Evolutionary conservation across 2,329 filamentous ascomycete genomes (phyloP).

Genomic region (Pseudogymnoascus pannorum): DNA sequence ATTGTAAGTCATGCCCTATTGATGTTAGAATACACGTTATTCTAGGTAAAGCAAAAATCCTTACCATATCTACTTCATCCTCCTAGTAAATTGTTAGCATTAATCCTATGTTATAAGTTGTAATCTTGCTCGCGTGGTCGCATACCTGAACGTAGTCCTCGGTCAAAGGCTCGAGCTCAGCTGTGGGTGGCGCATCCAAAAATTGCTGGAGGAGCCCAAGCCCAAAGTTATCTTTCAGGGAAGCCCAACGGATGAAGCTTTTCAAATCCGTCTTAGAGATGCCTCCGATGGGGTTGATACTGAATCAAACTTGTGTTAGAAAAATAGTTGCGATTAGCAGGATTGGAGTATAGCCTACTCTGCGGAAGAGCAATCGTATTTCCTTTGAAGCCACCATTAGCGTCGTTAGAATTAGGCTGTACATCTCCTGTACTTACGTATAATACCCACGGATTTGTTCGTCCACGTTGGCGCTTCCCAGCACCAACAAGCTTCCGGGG

Average conservation of each 20-base stretch:
- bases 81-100: conserved; percentile 20
- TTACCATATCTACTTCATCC: conserved; percentile 46
- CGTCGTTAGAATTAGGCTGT: neutral
- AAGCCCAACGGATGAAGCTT: conserved; percentile 61
- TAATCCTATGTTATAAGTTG: neutral
- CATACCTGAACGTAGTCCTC: conserved; percentile 43
- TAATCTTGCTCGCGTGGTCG: neutral
- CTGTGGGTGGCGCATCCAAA: conserved; percentile 53
- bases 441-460: conserved; percentile 44
- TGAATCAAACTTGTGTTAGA: neutral
- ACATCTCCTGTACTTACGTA: neutral
- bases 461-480: conserved; percentile 62
- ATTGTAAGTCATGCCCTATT: conserved; percentile 47
- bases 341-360: conserved; percentile 20
- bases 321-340: neutral
- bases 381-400: conserved; percentile 42
- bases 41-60: conserved; percentile 42
- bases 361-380: conserved; percentile 51
- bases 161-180: conserved; percentile 60
- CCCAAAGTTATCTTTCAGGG: conserved; percentile 41
- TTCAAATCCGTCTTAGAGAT: conserved; percentile 49
- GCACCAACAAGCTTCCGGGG: conserved; percentile 53
- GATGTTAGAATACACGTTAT: conserved; percentile 33
- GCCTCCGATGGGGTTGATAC: conserved; percentile 54
- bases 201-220: conserved; percentile 61